Evolutionary conservation across 139 green algal species (phyloP).

Genomic region (Coccomyxa sp.): DNA sequence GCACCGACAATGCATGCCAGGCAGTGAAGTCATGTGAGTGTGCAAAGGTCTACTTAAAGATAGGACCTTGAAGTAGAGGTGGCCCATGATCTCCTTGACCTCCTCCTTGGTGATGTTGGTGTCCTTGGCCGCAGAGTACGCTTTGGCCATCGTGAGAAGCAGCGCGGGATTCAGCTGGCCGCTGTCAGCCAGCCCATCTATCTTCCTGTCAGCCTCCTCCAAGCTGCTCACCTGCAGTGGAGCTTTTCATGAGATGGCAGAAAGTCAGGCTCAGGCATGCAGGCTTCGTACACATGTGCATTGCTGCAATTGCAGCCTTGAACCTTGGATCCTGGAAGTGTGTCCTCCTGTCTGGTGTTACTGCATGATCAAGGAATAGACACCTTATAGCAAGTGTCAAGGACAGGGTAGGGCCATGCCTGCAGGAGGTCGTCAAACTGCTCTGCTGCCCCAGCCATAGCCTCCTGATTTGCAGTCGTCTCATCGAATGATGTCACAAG

Average conservation of each 20-base stretch:
- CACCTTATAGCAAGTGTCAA: too few relatives aligned
- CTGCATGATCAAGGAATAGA: too few relatives aligned
- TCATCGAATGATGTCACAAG: slow-evolving; percentile 41
- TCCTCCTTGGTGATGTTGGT: slow-evolving; percentile 64
- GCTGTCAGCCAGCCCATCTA: slow-evolving; percentile 61
- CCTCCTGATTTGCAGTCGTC: slow-evolving; percentile 31
- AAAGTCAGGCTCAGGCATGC: too few relatives aligned
- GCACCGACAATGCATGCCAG: too few relatives aligned
- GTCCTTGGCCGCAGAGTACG: slow-evolving; percentile 68
- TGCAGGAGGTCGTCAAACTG: slow-evolving; percentile 35
- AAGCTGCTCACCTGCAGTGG: slow-evolving; percentile 40
- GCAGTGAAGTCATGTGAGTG: too few relatives aligned
- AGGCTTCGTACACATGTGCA: too few relatives aligned
- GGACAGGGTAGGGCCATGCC: too few relatives aligned
- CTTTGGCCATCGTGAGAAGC: slow-evolving; percentile 81
- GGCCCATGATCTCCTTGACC: slow-evolving; percentile 77
- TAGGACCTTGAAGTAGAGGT: slow-evolving; percentile 71
- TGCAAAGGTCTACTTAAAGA: too few relatives aligned
- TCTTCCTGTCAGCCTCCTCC: slow-evolving; percentile 54
- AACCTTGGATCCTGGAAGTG: too few relatives aligned
- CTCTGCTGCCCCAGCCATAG: slow-evolving; percentile 29
- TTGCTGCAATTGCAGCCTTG: too few relatives aligned
- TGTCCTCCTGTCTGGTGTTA: too few relatives aligned
- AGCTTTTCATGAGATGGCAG: too few relatives aligned
- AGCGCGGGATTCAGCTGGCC: slow-evolving; percentile 68